These are phyloP conservation scores for Acanthamoeba sp. DNA, from an alignment of 208 protist genomes.

Conservation along the genomic window DNA sequence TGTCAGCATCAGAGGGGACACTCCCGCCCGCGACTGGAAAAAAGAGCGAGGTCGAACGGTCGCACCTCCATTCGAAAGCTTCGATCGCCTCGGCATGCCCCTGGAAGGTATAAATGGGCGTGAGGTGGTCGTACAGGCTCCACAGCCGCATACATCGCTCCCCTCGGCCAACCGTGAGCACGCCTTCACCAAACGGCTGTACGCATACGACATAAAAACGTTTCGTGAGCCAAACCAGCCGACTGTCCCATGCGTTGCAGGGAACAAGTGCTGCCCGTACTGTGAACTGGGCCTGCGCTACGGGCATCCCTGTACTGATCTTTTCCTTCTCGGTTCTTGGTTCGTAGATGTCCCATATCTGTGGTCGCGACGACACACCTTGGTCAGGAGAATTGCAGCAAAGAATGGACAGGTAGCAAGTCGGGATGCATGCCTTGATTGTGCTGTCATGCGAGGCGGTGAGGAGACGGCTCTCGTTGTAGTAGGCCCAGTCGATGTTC, in stretches of 20 bases:
- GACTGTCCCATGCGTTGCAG: too few species aligned
- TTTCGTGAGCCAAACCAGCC: too few species aligned
- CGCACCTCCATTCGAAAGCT: constrained; percentile 8
- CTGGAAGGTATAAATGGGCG: background rate
- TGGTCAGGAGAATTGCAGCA: background rate
- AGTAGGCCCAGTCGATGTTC: constrained; percentile 24
- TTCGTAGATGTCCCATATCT: constrained; percentile 35
- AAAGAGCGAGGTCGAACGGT: too few species aligned
- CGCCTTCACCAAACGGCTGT: constrained; percentile 14
- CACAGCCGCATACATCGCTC: constrained; percentile 4
- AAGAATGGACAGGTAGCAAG: background rate
- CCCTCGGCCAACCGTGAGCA: background rate
- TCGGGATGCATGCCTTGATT: background rate
- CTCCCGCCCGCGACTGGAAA: too few species aligned
- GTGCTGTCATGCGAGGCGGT: constrained; percentile 41
- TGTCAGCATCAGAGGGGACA: too few species aligned
- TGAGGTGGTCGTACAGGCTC: constrained; percentile 24
- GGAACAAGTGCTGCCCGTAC: background rate
- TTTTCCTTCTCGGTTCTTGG: background rate
- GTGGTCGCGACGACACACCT: background rate
- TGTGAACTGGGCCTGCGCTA: background rate
- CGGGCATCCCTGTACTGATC: background rate
- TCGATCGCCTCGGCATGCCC: background rate
- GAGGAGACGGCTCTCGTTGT: constrained; percentile 31
- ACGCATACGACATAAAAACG: too few species aligned